phyloP scores from a whole-genome alignment of 2,329 filamentous ascomycete species.

The Zymoseptoria tritici region DNA sequence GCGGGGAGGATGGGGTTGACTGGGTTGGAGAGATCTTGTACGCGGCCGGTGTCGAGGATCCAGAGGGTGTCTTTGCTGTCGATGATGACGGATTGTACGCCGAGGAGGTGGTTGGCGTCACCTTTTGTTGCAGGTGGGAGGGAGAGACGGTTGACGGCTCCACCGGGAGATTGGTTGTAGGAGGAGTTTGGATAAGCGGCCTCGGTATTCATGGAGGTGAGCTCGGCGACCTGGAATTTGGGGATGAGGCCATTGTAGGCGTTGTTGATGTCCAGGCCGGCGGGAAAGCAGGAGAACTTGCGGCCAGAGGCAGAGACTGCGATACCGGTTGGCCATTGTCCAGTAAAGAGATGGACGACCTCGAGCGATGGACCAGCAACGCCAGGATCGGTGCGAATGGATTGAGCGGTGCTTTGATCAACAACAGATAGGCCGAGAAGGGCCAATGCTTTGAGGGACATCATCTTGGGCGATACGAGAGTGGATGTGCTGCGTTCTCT shows the following conservation, averaged over 20 bases:
- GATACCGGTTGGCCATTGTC: slow-evolving; percentile 43
- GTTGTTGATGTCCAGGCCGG: slow-evolving; percentile 23
- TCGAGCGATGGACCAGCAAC: slow-evolving; percentile 8
- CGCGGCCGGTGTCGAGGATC: slow-evolving; percentile 45
- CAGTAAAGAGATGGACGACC: slow-evolving; percentile 40
- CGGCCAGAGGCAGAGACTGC: slow-evolving; percentile 42
- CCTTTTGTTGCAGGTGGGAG: slow-evolving; percentile 33
- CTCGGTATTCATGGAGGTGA: slow-evolving; percentile 34
- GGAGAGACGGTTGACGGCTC: slow-evolving; percentile 41
- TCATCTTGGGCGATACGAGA: neutral
- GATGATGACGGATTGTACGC: slow-evolving; percentile 44
- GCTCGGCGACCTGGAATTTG: slow-evolving; percentile 41
- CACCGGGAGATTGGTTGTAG: slow-evolving; percentile 40
- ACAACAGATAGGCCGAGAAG: neutral
- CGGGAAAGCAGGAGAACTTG: slow-evolving; percentile 44
- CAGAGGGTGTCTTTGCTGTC: slow-evolving; percentile 42
- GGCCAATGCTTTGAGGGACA: neutral
- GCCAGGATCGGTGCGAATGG: slow-evolving; percentile 12
- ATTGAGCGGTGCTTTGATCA: neutral
- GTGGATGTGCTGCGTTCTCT: neutral
- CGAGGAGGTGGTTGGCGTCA: slow-evolving; percentile 39
- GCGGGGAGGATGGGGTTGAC: slow-evolving; percentile 35
- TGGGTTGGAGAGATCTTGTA: slow-evolving; percentile 24
- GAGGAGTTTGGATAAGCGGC: slow-evolving; percentile 32
- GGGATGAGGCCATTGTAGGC: slow-evolving; percentile 31